phyloP scores from a whole-genome alignment of 805 yeast species.

The Spencermartinsiella europaea region DNA sequence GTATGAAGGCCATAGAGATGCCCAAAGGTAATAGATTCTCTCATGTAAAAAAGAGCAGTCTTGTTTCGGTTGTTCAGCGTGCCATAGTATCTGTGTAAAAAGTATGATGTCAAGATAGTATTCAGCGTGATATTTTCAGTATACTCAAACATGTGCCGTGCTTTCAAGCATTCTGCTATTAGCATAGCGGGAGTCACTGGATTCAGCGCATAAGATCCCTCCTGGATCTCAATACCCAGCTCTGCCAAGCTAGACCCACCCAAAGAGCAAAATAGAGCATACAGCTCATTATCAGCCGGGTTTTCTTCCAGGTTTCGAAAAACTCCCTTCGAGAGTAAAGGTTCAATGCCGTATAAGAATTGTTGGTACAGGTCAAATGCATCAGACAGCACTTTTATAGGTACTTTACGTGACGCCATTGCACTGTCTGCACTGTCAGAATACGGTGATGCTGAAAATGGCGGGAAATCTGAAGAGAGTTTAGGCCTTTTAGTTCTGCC shows the following conservation, averaged over 20 bases:
- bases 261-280: constrained; percentile 9
- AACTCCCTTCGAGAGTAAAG: constrained; percentile 10
- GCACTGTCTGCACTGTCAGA: background rate
- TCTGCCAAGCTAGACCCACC: constrained; percentile 12
- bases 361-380: constrained; percentile 7
- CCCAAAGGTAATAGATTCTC: constrained; percentile 15
- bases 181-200: constrained; percentile 5
- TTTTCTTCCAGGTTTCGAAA: constrained; percentile 5
- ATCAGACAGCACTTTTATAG: constrained; percentile 2
- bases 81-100: constrained; percentile 12
- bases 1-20: constrained; percentile 12
- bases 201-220: background rate
- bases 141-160: constrained; percentile 7
- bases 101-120: constrained; percentile 13
- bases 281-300: constrained; percentile 4
- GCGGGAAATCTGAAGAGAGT: background rate
- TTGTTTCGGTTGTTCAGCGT: constrained; percentile 6
- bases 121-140: constrained; percentile 8
- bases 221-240: constrained; percentile 8
- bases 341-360: constrained; percentile 14
- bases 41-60: constrained; percentile 11
- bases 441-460: background rate
- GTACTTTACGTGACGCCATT: background rate
- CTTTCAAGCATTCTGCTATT: constrained; percentile 5
- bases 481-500: constrained; percentile 4